These are phyloP conservation scores for Boletus subcaerulescens DNA, from an alignment of 768 basidiomycete species.

Conservation along the genomic window DNA sequence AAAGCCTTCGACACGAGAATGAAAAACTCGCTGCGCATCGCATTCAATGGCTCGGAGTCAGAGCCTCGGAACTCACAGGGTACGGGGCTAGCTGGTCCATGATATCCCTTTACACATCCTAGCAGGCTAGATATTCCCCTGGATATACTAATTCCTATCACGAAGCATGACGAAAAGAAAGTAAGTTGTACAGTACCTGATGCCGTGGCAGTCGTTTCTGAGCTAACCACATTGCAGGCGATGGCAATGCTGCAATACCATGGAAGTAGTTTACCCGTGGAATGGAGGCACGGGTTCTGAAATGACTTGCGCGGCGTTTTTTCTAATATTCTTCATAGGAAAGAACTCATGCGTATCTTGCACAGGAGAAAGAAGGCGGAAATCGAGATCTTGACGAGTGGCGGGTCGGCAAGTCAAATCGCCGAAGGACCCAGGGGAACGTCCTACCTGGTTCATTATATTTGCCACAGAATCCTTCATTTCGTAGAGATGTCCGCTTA, in stretches of 20 bases:
- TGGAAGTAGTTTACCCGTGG: conserved; percentile 41
- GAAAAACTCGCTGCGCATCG: conserved; percentile 63
- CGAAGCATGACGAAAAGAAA: conserved; percentile 72
- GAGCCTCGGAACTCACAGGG: conserved; percentile 63
- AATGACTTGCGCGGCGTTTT: not conserved
- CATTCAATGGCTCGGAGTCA: conserved; percentile 79
- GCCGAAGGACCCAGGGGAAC: conserved; percentile 9
- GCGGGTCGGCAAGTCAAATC: conserved; percentile 1
- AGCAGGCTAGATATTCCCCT: conserved; percentile 57
- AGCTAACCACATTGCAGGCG: conserved; percentile 46
- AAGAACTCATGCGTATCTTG: conserved; percentile 78
- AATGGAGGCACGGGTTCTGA: conserved; percentile 61
- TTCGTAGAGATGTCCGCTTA: conserved; percentile 27
- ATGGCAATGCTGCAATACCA: conserved; percentile 54
- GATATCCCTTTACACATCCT: not conserved
- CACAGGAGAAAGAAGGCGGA: conserved; percentile 88
- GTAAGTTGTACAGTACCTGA: conserved; percentile 32
- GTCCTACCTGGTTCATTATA: conserved; percentile 24
- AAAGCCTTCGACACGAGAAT: conserved; percentile 65
- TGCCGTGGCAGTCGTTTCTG: not conserved
- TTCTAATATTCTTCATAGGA: conserved; percentile 42
- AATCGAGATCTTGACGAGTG: conserved; percentile 63
- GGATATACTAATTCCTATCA: conserved; percentile 66
- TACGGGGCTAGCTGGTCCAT: conserved; percentile 29
- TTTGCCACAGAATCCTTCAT: conserved; percentile 25